These are phyloP conservation scores for Candida ascalaphidarum DNA, from an alignment of 805 yeast species.

Conservation along the genomic window DNA sequence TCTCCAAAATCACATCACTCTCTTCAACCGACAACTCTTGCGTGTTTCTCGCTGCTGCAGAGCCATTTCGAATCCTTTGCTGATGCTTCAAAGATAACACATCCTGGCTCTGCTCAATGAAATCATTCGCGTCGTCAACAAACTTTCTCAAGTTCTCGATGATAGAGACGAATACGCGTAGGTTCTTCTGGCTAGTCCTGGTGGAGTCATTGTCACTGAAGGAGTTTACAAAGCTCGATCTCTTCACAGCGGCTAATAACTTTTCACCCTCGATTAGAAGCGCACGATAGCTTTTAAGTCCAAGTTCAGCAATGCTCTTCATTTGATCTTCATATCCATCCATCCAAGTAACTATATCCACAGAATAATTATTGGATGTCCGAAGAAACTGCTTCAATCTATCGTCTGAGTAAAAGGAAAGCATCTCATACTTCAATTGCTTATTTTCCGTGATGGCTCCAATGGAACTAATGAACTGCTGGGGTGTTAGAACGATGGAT, in stretches of 20 bases:
- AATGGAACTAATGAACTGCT: slow-evolving; percentile 23
- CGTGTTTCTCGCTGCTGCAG: slow-evolving; percentile 6
- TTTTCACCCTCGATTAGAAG: slow-evolving; percentile 50
- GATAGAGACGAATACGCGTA: slow-evolving; percentile 12
- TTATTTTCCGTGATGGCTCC: slow-evolving; percentile 19
- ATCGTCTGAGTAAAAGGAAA: slow-evolving; percentile 45
- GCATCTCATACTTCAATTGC: slow-evolving; percentile 12
- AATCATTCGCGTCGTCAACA: slow-evolving; percentile 37
- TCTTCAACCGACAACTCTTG: neutral
- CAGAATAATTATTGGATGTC: slow-evolving; percentile 30
- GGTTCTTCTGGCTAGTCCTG: slow-evolving; percentile 8
- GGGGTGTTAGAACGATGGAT: slow-evolving; percentile 13
- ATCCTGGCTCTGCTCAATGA: slow-evolving; percentile 49
- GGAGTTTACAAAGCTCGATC: slow-evolving; percentile 10
- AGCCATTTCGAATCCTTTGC: slow-evolving; percentile 30
- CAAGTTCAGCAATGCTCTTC: slow-evolving; percentile 33
- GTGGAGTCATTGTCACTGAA: slow-evolving; percentile 5
- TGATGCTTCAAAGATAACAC: slow-evolving; percentile 44
- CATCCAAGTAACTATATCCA: slow-evolving; percentile 46
- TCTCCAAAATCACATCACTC: slow-evolving; percentile 11
- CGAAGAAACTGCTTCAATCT: slow-evolving; percentile 31
- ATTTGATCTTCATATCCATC: slow-evolving; percentile 33
- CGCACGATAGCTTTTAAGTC: slow-evolving; percentile 35
- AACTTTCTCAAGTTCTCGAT: slow-evolving; percentile 28
- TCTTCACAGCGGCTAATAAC: slow-evolving; percentile 30